Percentiles rank a stretch among this genome's conserved stretches.
Evolutionary conservation across 257 asterid species (phyloP).

Genomic region (Solanum commersonii): DNA sequence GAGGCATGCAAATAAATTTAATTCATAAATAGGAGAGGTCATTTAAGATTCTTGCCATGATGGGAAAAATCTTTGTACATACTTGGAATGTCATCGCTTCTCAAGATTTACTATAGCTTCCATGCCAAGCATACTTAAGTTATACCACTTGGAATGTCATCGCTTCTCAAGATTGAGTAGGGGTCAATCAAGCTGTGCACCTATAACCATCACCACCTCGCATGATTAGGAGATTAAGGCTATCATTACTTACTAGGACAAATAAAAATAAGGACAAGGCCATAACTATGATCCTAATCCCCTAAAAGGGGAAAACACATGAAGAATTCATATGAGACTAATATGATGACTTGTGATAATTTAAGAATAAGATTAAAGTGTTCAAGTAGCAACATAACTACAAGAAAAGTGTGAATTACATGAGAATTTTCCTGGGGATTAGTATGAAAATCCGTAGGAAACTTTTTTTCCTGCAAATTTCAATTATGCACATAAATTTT

Average conservation of each 20-base stretch:
- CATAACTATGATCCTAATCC: background rate
- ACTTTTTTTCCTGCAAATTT: too few species aligned
- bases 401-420: too few species aligned
- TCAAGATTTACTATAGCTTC: background rate
- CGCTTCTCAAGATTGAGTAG: background rate
- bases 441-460: too few species aligned
- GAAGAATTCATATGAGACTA: background rate
- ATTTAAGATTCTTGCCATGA: background rate
- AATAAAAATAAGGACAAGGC: background rate
- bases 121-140: background rate
- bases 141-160: too few species aligned
- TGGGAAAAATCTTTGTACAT: background rate
- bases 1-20: background rate
- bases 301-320: background rate
- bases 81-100: background rate
- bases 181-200: background rate
- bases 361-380: background rate
- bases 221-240: background rate
- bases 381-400: background rate
- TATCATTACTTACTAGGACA: background rate
- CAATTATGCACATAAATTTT: too few species aligned
- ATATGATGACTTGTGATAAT: background rate
- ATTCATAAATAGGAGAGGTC: background rate
- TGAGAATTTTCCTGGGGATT: too few species aligned
- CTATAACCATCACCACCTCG: background rate